Conservation (phyloP, 2,329 filamentous ascomycete species). For the Pseudocercospora eumusae region DNA sequence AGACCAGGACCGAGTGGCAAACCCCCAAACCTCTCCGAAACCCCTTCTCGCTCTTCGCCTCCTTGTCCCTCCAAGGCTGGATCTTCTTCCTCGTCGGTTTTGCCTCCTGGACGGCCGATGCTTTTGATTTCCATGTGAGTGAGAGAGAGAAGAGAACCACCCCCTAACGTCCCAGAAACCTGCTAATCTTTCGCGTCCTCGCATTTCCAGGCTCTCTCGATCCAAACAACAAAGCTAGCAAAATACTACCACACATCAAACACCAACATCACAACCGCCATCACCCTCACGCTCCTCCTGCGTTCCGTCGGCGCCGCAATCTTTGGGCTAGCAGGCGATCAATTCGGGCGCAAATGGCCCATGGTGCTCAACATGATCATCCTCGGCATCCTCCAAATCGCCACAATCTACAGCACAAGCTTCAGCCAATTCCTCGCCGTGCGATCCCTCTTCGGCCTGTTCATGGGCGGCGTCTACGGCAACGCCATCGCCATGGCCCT, state of each 20-base stretch:
- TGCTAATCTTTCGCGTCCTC: too few relatives aligned
- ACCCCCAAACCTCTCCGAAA: conserved; percentile 66
- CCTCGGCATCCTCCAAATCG: conserved; percentile 69
- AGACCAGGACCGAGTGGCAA: conserved; percentile 68
- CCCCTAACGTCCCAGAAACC: too few relatives aligned
- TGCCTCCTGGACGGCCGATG: conserved; percentile 75
- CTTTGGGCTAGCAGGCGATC: conserved; percentile 77
- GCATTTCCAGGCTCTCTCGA: too few relatives aligned
- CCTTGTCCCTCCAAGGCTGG: conserved; percentile 68
- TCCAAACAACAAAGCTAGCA: conserved; percentile 72
- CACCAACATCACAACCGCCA: conserved; percentile 72
- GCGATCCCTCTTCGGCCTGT: conserved; percentile 62
- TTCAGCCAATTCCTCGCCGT: conserved; percentile 69
- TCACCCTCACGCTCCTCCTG: conserved; percentile 73
- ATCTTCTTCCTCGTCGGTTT: conserved; percentile 74
- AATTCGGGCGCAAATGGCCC: conserved; percentile 58
- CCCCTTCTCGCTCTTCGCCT: conserved; percentile 67
- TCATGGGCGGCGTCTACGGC: conserved; percentile 64
- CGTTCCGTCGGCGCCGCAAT: conserved; percentile 72
- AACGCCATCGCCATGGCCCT: conserved; percentile 63
- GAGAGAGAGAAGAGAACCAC: too few relatives aligned
- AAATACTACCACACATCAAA: conserved; percentile 60
- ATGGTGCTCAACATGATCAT: conserved; percentile 76
- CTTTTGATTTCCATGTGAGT: conserved; percentile 84
- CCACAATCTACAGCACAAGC: conserved; percentile 72